These are phyloP conservation scores for Pythium sukuiense DNA, from an alignment of 352 stramenopile species.

Conservation along the genomic window DNA sequence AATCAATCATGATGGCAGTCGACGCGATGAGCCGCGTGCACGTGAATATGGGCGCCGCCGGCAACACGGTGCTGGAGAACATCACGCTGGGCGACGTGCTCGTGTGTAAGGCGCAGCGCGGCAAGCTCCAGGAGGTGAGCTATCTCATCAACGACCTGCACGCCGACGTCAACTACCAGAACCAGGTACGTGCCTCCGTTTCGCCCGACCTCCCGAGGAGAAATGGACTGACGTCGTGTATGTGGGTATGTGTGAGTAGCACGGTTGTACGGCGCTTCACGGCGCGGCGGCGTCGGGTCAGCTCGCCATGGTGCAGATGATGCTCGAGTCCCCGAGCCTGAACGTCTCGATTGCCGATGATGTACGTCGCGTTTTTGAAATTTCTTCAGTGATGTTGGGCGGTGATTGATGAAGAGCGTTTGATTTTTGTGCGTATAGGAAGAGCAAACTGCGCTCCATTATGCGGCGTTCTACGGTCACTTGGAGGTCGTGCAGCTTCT, in stretches of 20 bases:
- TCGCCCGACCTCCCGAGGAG: background rate
- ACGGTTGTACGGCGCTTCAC: slow-evolving; percentile 81
- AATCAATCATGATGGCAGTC: slow-evolving; percentile 20
- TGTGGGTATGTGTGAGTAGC: slow-evolving; percentile 36
- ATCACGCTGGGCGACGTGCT: slow-evolving; percentile 86
- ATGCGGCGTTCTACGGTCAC: slow-evolving; percentile 86
- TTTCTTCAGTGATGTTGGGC: background rate
- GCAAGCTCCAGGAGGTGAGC: slow-evolving; percentile 78
- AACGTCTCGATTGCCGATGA: slow-evolving; percentile 66
- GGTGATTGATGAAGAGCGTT: background rate
- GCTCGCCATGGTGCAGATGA: slow-evolving; percentile 79
- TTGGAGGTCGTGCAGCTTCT: slow-evolving; percentile 85
- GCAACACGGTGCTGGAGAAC: slow-evolving; percentile 58
- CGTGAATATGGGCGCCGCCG: slow-evolving; percentile 50
- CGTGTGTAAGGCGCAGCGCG: slow-evolving; percentile 83
- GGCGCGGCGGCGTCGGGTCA: slow-evolving; percentile 75
- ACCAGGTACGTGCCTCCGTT: slow-evolving; percentile 51
- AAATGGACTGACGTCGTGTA: background rate
- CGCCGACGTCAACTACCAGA: slow-evolving; percentile 86
- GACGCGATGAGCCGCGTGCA: slow-evolving; percentile 66
- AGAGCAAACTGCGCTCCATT: slow-evolving; percentile 83
- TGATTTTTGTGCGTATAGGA: slow-evolving; percentile 33
- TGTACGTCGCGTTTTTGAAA: slow-evolving; percentile 30
- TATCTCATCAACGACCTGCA: slow-evolving; percentile 74
- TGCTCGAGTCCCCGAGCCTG: slow-evolving; percentile 60